Percentiles rank a stretch among this genome's conserved stretches.
Conservation (phyloP, 192 early-diverging fungal genomes). For the Coemansia sp. region DNA sequence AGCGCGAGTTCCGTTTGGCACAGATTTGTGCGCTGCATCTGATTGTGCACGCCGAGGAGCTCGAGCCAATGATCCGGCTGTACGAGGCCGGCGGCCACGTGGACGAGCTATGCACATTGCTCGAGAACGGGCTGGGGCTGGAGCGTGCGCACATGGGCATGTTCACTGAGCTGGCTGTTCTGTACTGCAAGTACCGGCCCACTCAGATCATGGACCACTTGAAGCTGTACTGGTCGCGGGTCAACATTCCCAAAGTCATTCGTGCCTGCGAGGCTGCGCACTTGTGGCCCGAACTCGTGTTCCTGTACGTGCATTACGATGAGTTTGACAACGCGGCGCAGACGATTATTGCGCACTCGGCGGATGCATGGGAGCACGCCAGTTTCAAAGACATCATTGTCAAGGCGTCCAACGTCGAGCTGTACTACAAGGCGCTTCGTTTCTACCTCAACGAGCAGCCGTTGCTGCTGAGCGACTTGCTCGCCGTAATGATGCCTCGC, state of each 20-base stretch:
- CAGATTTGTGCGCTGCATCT: constrained; percentile 98
- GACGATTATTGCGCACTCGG: constrained; percentile 93
- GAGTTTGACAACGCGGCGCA: constrained; percentile 97
- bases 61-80: constrained; percentile 79
- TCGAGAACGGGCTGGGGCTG: constrained; percentile 92
- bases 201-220: constrained; percentile 98
- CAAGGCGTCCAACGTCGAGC: constrained; percentile 96
- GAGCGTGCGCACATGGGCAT: constrained; percentile 99
- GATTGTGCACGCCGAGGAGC: constrained; percentile 96
- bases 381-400: constrained; percentile 96
- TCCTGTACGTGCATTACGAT: constrained; percentile 98
- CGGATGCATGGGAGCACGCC: constrained; percentile 95
- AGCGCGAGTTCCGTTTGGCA: constrained; percentile 93
- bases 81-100: constrained; percentile 91
- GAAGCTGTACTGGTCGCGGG: constrained; percentile 93
- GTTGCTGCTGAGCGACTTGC: constrained; percentile 86
- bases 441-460: constrained; percentile 98
- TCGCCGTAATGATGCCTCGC: constrained; percentile 82
- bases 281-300: constrained; percentile 96
- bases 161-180: constrained; percentile 98
- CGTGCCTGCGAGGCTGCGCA: constrained; percentile 88
- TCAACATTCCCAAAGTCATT: constrained; percentile 99
- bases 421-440: constrained; percentile 96
- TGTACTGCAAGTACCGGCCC: constrained; percentile 95
- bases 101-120: constrained; percentile 83